phyloP scores from a whole-genome alignment of 169 alveolate species.

The Plasmodium ovale region DNA sequence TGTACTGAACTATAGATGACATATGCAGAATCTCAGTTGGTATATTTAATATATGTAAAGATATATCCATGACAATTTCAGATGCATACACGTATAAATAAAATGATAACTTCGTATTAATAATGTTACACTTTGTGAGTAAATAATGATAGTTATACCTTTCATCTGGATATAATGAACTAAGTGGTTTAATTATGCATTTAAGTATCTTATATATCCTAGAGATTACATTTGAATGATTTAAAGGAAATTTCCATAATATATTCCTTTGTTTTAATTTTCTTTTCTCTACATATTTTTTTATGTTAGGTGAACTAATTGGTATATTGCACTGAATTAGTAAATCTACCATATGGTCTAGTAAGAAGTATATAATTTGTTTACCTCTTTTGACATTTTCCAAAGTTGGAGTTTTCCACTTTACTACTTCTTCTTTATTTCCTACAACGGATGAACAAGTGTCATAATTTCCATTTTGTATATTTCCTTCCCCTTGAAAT shows the following conservation, averaged over 20 bases:
- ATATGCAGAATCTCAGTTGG: slow-evolving; percentile 32
- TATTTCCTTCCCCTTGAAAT: background rate
- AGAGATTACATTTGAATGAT: slow-evolving; percentile 44
- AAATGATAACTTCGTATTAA: slow-evolving; percentile 51
- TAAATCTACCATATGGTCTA: slow-evolving; percentile 48
- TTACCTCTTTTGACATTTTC: slow-evolving; percentile 68
- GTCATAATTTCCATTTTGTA: too few species aligned
- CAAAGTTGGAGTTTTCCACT: slow-evolving; percentile 46
- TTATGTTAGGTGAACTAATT: slow-evolving; percentile 32
- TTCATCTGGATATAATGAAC: slow-evolving; percentile 69
- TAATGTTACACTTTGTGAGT: slow-evolving; percentile 40
- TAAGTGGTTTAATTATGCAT: slow-evolving; percentile 47
- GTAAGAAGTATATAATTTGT: slow-evolving; percentile 16
- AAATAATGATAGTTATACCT: slow-evolving; percentile 53
- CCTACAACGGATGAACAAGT: background rate
- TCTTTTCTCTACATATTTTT: slow-evolving; percentile 50
- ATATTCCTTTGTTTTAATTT: slow-evolving; percentile 32
- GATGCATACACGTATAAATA: slow-evolving; percentile 32
- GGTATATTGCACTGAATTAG: slow-evolving; percentile 57
- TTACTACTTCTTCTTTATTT: slow-evolving; percentile 18
- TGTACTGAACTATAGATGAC: slow-evolving; percentile 10
- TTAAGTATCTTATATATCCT: slow-evolving; percentile 53
- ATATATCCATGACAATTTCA: slow-evolving; percentile 47
- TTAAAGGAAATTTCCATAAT: slow-evolving; percentile 46
- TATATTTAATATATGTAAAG: slow-evolving; percentile 46